Evolutionary conservation across 805 yeast genomes (phyloP), one percentile per base, ranked within the genome.

Genomic region (Dipodascopsis uninucleata): DNA sequence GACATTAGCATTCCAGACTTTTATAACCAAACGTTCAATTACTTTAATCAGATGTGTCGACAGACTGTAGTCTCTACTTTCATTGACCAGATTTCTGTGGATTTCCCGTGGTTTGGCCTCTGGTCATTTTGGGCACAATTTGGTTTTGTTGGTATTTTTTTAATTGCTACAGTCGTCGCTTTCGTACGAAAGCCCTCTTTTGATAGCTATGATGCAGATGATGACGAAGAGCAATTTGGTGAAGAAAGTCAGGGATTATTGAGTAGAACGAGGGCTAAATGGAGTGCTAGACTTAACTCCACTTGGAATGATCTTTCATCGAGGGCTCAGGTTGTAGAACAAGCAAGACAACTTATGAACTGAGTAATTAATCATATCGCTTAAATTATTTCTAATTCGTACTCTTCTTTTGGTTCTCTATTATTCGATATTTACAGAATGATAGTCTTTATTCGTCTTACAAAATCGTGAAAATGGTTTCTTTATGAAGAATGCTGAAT

Each of bases 51-150:
- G 14, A 44, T 52, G 5, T 53, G 57, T 33, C 37, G 56, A 2
- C 53, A 53, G 34, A 53, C 57, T 1, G 24, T 52, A 6, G 50
- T 53, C 9, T 44, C 57, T 12, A 36, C 51, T 6, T 52, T 53
- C 36, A 52, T 53, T 17, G 57, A 53, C 26, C 51, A 54, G 7
- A 42, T 53, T 16, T 28, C 36, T 26, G 54, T 48, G 22, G 49
- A 52, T 33, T 53, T 31, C 36, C 56, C 57, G 7, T 43, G 55
- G 52, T 52, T 53, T 28, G 57, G 57, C 9, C 44, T 49, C 7
- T 48, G 49, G 47, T 31, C 50, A 24, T 51, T 51, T 37, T 51
- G 55, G 55, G 49, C 54, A 21, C 55, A 51, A 34, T 51, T 41
- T 17, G 54, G 53, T 4, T 51, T 51, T 28, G 25, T 51, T 21